phyloP scores from a whole-genome alignment of 257 asterid genomes.

The Nicotiana tabacum region DNA sequence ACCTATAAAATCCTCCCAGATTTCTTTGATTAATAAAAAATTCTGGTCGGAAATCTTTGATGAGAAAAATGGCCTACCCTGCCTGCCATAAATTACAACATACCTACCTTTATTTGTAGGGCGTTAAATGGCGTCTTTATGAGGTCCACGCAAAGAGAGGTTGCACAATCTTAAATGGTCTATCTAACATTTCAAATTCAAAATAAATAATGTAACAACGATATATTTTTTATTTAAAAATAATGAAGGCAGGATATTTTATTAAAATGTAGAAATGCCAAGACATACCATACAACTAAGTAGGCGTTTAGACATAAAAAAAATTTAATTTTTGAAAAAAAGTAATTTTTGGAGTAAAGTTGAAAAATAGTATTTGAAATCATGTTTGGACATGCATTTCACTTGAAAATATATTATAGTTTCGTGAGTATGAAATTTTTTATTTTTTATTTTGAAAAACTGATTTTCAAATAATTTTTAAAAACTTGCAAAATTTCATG shows the following conservation, averaged over 20 bases:
- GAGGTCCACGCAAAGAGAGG: conserved; percentile 11
- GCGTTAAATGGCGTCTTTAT: conserved; percentile 20
- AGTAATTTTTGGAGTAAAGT: no score
- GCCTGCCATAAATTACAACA: conserved; percentile 25
- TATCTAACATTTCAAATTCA: background rate
- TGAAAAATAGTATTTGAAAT: no score
- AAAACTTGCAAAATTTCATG: no score
- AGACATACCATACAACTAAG: no score
- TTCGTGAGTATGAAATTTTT: no score
- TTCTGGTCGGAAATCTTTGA: background rate
- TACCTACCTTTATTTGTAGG: conserved; percentile 29
- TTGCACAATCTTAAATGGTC: background rate
- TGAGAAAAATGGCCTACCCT: conserved; percentile 5
- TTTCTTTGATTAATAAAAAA: background rate
- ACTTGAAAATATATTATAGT: no score
- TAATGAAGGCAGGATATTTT: background rate
- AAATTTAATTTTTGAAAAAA: no score
- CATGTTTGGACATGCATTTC: accelerated
- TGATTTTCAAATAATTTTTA: no score
- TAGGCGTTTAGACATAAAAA: no score
- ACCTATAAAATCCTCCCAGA: background rate
- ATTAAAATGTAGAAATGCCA: no score
- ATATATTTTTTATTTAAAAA: background rate
- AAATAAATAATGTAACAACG: background rate
- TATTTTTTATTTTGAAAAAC: no score